Evolutionary conservation across 2,329 filamentous ascomycete species (phyloP), one percentile per base, ranked within the genome.

Genomic region (Fusarium sp.): DNA sequence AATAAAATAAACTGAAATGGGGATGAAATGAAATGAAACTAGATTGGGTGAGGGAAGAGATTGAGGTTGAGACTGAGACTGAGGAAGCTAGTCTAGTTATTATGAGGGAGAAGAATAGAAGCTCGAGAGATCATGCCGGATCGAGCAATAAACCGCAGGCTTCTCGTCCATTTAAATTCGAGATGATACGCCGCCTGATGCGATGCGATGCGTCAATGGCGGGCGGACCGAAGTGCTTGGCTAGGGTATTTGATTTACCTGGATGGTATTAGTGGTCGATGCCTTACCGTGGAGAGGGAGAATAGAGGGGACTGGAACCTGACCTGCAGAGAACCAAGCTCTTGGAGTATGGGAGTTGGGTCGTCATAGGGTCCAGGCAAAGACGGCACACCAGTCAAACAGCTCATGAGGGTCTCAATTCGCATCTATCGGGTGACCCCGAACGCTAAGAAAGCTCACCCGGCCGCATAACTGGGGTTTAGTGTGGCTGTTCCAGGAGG

Each of bases 301-400:
- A 66, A 30, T 49, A 25, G 70, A 56, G 68, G 71, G 70, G 71
- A 38, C 68, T 74, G 46, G 70, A 73, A 75, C 73, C 65, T 75
- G 64, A 72, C 70, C 45, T 66, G 70, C 70, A 75, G 68, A 54
- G 42, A 54, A 44, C 63, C 32, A 66, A 44, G 59, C 59, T 58
- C 55, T 68, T 54, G 50, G 57, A 59, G 59, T 45, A 42, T 46
- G 59, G 43, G 38, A 52, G 53, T 56, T 51, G 27, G 61, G 50
- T 47, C 62, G 45, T 63, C 67, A 70, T 70, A 62, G 56, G 66
- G 56, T 52, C 55, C 50, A 29, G n/a, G 15, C 16, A 44, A 25
- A 32, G 53, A 51, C 53, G 72, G 71, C 73, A 74, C 62, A 50
- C 72, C 72, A 75, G 56, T 66, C 49, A 62, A 59, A 67, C 56